Percentiles rank a stretch among this genome's conserved stretches.
These are phyloP conservation scores for Saccharomycopsis capsularis DNA, from an alignment of 805 yeast genomes.

Conservation along the genomic window DNA sequence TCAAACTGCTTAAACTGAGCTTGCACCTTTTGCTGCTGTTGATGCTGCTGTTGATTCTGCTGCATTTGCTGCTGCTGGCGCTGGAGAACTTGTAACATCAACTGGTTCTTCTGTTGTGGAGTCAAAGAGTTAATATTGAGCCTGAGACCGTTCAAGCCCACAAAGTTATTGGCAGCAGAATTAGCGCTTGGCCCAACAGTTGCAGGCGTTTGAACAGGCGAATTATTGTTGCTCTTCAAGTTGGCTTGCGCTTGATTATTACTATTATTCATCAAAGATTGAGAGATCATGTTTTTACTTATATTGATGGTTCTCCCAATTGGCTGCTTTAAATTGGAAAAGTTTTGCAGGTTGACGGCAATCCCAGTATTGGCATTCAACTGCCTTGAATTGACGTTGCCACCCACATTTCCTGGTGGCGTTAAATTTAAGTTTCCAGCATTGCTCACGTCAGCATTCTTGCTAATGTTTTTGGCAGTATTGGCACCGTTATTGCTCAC, in stretches of 20 bases:
- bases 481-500: background rate
- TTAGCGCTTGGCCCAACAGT: background rate
- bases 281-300: constrained; percentile 16
- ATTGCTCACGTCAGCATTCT: background rate
- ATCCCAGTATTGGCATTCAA: background rate
- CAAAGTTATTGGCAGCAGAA: background rate
- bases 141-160: constrained; percentile 2
- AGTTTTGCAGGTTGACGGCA: background rate
- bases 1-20: background rate
- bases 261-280: constrained; percentile 5
- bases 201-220: background rate
- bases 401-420: background rate
- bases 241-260: background rate
- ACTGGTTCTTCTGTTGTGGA: constrained; percentile 17
- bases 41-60: constrained; percentile 8
- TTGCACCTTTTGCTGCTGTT: constrained; percentile 5
- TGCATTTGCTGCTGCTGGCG: constrained; percentile 11
- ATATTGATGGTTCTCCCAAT: constrained; percentile 15
- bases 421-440: background rate
- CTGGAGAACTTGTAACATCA: constrained; percentile 14
- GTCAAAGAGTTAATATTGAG: constrained; percentile 11
- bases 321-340: constrained; percentile 11
- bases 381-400: background rate
- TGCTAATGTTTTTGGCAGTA: background rate
- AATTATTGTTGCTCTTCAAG: background rate